phyloP scores from a whole-genome alignment of 345 rosid genomes.

The Acer negundo region DNA sequence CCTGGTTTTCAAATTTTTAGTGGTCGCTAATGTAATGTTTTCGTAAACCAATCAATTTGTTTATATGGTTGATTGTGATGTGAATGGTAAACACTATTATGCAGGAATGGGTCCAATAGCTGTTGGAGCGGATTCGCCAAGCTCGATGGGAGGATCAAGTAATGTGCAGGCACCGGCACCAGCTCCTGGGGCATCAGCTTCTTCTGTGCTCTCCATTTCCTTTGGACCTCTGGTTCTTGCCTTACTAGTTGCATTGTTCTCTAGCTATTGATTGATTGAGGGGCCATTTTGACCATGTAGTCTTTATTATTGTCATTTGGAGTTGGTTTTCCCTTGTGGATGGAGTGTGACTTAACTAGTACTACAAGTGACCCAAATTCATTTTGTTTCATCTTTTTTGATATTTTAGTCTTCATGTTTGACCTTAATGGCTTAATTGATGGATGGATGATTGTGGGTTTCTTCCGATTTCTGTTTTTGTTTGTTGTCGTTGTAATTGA shows the following conservation, averaged over 20 bases:
- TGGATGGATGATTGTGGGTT: not conserved
- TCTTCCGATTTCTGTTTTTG: not conserved
- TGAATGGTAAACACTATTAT: not conserved
- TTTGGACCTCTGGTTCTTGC: constrained; percentile 28
- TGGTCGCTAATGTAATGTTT: too few species aligned
- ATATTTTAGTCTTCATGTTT: not conserved
- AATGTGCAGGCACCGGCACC: constrained; percentile 32
- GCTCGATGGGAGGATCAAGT: constrained; percentile 4
- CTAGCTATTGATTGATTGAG: constrained; percentile 3
- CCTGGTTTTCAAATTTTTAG: too few species aligned
- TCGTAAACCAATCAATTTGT: too few species aligned
- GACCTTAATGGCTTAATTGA: not conserved
- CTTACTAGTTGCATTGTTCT: constrained; percentile 20
- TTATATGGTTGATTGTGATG: not conserved
- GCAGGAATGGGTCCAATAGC: constrained; percentile 33
- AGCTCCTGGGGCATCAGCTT: constrained; percentile 35
- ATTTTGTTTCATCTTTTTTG: not conserved
- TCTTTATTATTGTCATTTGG: not conserved
- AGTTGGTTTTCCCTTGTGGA: not conserved
- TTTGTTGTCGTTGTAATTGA: not conserved
- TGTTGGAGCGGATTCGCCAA: constrained; percentile 21
- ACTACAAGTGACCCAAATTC: not conserved
- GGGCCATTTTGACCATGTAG: not conserved
- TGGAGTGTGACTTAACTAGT: not conserved
- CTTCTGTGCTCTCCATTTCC: constrained; percentile 21